phyloP scores from a whole-genome alignment of 148 eudicot species.

The Fagopyrum homotropicum region DNA sequence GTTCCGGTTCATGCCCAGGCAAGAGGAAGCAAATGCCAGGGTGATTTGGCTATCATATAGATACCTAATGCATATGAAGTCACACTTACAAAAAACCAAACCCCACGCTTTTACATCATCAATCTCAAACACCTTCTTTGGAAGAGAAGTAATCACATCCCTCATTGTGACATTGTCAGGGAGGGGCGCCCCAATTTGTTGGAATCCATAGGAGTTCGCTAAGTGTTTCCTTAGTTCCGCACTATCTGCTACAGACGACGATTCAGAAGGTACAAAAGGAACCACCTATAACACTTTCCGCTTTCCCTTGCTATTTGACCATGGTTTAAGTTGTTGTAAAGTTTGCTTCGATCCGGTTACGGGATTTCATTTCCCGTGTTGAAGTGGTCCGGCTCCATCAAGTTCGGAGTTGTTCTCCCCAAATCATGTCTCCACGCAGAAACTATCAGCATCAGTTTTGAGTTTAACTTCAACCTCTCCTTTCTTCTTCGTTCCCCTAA shows the following conservation, averaged over 20 bases:
- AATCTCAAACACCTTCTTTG: conserved; percentile 89
- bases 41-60: conserved; percentile 72
- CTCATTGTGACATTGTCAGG: conserved; percentile 74
- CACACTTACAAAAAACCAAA: conserved; percentile 60
- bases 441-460: too few species aligned
- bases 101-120: conserved; percentile 83
- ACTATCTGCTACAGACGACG: conserved; percentile 39
- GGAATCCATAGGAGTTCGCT: conserved; percentile 69
- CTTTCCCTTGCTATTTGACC: conserved; percentile 22
- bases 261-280: conserved; percentile 41
- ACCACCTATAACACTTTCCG: conserved; percentile 34
- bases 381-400: too few species aligned
- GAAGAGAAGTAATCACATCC: conserved; percentile 63
- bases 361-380: too few species aligned
- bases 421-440: too few species aligned
- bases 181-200: conserved; percentile 80
- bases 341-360: too few species aligned
- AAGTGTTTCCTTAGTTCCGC: conserved; percentile 52
- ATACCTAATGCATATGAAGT: conserved; percentile 84
- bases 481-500: too few species aligned
- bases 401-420: too few species aligned
- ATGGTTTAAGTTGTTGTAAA: too few species aligned
- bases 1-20: conserved; percentile 99
- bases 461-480: too few species aligned
- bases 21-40: conserved; percentile 93